Evolutionary conservation across 2,329 filamentous ascomycete genomes (phyloP), one percentile per base, ranked within the genome.

Genomic region (Nemania diffusa): DNA sequence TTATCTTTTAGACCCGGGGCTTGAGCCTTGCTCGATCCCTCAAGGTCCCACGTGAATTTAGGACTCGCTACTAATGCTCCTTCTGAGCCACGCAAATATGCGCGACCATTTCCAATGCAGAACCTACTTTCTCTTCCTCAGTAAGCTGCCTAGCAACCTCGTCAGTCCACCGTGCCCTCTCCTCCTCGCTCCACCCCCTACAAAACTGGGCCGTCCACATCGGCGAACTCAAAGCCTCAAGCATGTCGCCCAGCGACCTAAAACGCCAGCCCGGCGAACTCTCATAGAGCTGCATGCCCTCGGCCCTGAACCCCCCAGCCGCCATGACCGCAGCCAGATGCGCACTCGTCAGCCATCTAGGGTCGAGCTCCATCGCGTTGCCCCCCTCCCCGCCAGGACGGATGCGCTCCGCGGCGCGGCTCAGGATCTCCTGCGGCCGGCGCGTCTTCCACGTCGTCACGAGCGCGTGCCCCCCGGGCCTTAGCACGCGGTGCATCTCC

Each of bases 361-460:
- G 67, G 6, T 69, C 52, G 24, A 74, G 48, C 17, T 72, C 57
- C 71, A 70, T 67, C 5, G 55, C 55, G 27, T 66, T 65, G 40
- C 56, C 17, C 56, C 62, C 5, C 20, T 66, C 58, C 2, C 55
- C 62, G 2, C 67, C 57, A 13, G 70, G 71, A 15, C 51, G 64
- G 15, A 74, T 74, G 17, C 3, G 44, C 26, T 57, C 51, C 24
- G 69, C 65, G 17, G 56, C 69, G 6, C 50, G 57, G 22, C 64
- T 60, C 52, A 75, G 51, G 5, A 75, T 37, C 0, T 51, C 64
- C 5, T 60, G 62, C 7, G 61, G 58, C 17, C 71, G 66, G 8
- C 66, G 69, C 13, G 34, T 50, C 58, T 73, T 75, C 74, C 72
- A 75, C 20, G 72, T 75, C 17, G 73, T 75, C 15, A 73, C 53